Evolutionary conservation across 2,329 filamentous ascomycete species (phyloP), one percentile per base, ranked within the genome.

Genomic region (Colletotrichum sp.): DNA sequence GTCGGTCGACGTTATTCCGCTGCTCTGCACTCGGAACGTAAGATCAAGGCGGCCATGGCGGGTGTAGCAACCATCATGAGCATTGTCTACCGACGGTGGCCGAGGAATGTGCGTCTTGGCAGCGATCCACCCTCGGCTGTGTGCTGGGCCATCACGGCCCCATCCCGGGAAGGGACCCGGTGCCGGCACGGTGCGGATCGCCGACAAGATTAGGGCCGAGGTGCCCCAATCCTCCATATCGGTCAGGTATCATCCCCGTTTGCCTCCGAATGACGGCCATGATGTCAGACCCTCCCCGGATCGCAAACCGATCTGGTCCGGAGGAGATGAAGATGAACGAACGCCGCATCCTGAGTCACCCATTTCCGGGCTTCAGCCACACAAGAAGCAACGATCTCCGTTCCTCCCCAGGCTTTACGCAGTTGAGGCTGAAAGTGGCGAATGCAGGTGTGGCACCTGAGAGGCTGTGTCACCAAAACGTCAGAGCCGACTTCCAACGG

Each of bases 201-300:
- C 69, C 52, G 62, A 32, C n/a, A 30, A 49, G 55, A 63, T n/a
- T 39, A 44, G 5, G 44, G 36, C 10, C 36, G 39, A 67, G 21
- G 32, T n/a, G 12, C 30, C 44, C 65, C 44, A 52, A 52, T 26
- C 36, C 24, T 18, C 10, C 26, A 63, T 15, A 26, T 36, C 13
- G 18, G 24, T 26, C 18, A 13, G 30, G 21, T 10, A 39, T 55
- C 36, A 21, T 28, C 15, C 28, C 55, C 26, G n/a, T 10, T 57
- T 16, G 30, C 15, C 60, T 16, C 28, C 13, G 18, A 9, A 26
- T 28, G n/a, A 12, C 60, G 1, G 7, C 7, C 24, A 15, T 75
- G 69, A 72, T 75, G 73, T 72, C 69, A 75, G 24, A 28, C 24
- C 8, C 34, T 10, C 16, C 59, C 49, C 44, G 52, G 59, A 36